Conservation (phyloP, 805 yeast genomes). For the Candida yuanshanica region DNA sequence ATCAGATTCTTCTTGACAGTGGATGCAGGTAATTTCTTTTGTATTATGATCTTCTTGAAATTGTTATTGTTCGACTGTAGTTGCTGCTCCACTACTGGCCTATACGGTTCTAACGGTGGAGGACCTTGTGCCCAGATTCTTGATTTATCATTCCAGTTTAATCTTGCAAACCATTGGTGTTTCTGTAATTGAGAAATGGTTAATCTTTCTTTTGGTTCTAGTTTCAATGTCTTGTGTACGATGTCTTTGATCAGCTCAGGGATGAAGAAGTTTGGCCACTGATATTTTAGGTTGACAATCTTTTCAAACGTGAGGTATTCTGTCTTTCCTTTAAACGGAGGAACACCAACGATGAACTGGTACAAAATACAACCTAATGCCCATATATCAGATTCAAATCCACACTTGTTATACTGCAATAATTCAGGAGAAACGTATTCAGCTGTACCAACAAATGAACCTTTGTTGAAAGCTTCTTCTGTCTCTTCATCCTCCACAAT, state of each 20-base stretch:
- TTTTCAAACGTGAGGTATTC: conserved; percentile 80
- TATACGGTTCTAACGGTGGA: conserved; percentile 68
- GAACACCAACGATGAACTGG: conserved; percentile 90
- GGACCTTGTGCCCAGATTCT: conserved; percentile 63
- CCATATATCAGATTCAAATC: conserved; percentile 94
- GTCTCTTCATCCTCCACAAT: conserved; percentile 22
- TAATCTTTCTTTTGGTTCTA: conserved; percentile 67
- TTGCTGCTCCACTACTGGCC: conserved; percentile 31
- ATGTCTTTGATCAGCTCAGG: conserved; percentile 62
- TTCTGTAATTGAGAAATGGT: conserved; percentile 49
- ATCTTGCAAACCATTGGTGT: conserved; percentile 65
- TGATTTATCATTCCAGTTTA: conserved; percentile 63
- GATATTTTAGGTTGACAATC: conserved; percentile 71
- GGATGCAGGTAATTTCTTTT: conserved; percentile 14
- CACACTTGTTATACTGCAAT: conserved; percentile 73
- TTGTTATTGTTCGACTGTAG: conserved; percentile 14
- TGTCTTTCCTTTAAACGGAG: conserved; percentile 81
- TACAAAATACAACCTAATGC: conserved; percentile 93
- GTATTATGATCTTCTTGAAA: conserved; percentile 15
- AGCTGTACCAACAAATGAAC: conserved; percentile 75
- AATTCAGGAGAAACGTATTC: conserved; percentile 51
- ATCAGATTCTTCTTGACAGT: conserved; percentile 20
- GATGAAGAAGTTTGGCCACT: conserved; percentile 60
- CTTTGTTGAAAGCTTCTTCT: conserved; percentile 24
- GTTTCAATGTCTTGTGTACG: conserved; percentile 56